Evolutionary conservation across 148 eudicot species (phyloP), one percentile per base, ranked within the genome.

Genomic region (Linanthus parryae): DNA sequence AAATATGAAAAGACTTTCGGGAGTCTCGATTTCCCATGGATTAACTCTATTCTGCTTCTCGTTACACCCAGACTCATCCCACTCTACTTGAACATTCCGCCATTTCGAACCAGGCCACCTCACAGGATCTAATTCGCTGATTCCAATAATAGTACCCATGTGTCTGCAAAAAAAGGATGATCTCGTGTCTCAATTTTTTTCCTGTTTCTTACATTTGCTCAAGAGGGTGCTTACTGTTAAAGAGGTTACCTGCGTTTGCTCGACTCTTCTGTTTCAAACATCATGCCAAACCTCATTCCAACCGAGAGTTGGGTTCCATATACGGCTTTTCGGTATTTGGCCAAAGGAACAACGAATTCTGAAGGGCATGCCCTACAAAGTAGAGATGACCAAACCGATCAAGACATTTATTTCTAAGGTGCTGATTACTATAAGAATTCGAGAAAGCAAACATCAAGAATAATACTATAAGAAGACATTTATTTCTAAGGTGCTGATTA

Each of bases 281-380:
- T 92, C 94, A 92, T 92, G 22, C 99, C 96, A 33, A 88, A 92
- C 70, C 99, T 79, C 96, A 84, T 92, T 25, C 99, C 96, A 43
- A 69, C 71, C 5, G 96, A 82, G 59, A 84, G 79, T 57, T 92
- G 96, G 15, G 88, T 77, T 43, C 87, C 83, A 44, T 69, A 82
- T 12, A 82, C 77, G 36, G 90, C 74, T 67, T 92, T 92, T 38
- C 85, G 73, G 57, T 64, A 92, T 63, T 82, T 92, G 52, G 63
- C 61, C 35, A 83, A 69, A 22, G 99, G 94, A 58, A 92, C 74
- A 13, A 92, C 95, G 73, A 92, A 92, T 44, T 92, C 99, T 19
- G 96, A 76, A 46, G 96, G 99, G 42, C 99, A 88, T 15, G 99
- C 99, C 94, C 99, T 92, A 35, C 18, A 63, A 73, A 52, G 29